These are phyloP conservation scores for Penicillium sp. DNA, from an alignment of 2,329 filamentous ascomycete species.

Conservation along the genomic window DNA sequence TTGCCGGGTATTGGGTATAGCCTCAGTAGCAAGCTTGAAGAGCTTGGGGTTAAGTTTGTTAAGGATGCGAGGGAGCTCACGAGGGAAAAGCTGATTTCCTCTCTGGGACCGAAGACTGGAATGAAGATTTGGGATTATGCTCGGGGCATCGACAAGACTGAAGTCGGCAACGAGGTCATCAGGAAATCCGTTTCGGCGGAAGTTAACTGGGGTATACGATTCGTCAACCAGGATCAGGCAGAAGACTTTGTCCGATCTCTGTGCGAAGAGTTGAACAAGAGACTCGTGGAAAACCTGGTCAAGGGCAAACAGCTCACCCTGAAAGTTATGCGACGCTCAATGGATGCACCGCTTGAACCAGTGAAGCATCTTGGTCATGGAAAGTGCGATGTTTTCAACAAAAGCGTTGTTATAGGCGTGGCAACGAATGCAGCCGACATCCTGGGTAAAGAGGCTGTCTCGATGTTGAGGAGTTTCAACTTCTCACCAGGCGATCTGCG, in stretches of 20 bases:
- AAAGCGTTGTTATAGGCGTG: slow-evolving; percentile 74
- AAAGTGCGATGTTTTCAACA: slow-evolving; percentile 91
- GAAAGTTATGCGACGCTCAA: slow-evolving; percentile 86
- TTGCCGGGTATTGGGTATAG: slow-evolving; percentile 91
- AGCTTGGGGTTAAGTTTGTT: slow-evolving; percentile 74
- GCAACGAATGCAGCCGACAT: slow-evolving; percentile 69
- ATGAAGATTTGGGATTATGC: slow-evolving; percentile 87
- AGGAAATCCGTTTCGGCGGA: slow-evolving; percentile 96
- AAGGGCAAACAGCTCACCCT: slow-evolving; percentile 84
- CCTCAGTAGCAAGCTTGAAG: slow-evolving; percentile 80
- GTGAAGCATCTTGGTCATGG: slow-evolving; percentile 92
- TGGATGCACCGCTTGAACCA: slow-evolving; percentile 83
- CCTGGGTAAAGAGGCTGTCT: slow-evolving; percentile 77
- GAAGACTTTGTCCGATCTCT: slow-evolving; percentile 86
- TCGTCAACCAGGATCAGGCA: slow-evolving; percentile 84
- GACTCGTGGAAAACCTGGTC: slow-evolving; percentile 75
- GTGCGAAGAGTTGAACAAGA: slow-evolving; percentile 75
- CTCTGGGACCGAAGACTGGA: slow-evolving; percentile 85
- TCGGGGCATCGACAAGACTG: slow-evolving; percentile 75
- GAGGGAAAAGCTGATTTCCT: slow-evolving; percentile 66
- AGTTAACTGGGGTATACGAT: slow-evolving; percentile 96
- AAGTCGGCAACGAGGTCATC: slow-evolving; percentile 78
- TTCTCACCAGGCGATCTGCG: slow-evolving; percentile 90
- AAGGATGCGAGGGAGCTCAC: slow-evolving; percentile 73
- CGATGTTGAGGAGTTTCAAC: slow-evolving; percentile 71